Evolutionary conservation across 495 filamentous ascomycete species (phyloP).

Genomic region (Aspergillus biplanus): DNA sequence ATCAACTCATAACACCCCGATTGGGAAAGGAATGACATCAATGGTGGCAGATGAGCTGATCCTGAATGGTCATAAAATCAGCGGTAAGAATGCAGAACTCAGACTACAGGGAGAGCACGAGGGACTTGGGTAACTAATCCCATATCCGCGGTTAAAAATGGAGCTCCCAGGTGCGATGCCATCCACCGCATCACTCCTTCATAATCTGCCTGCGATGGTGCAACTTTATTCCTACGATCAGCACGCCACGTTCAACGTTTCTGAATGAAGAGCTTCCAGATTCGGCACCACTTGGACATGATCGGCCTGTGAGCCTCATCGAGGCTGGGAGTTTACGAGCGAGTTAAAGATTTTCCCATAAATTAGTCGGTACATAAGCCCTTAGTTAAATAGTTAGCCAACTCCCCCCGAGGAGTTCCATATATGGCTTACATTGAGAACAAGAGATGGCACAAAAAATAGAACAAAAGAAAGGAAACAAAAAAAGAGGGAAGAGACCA

Average conservation of each 20-base stretch:
- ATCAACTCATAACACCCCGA: conserved; percentile 3
- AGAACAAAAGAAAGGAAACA: no score
- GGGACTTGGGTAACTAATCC: conserved; percentile 3
- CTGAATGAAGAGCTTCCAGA: conserved; percentile 7
- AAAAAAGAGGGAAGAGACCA: no score
- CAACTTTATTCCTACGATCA: conserved; percentile 21
- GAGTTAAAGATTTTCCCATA: background rate
- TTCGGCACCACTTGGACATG: conserved; percentile 1
- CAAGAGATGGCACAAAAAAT: no score
- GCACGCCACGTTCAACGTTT: conserved; percentile 25
- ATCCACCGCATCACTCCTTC: no score
- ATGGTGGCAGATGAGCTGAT: background rate
- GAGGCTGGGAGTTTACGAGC: conserved; percentile 11
- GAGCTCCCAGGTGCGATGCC: no score
- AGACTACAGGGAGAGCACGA: conserved; percentile 6
- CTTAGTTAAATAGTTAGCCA: background rate
- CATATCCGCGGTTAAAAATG: background rate
- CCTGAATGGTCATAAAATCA: background rate
- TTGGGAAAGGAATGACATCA: conserved; percentile 2
- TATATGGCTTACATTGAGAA: conserved; percentile 2
- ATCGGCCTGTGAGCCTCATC: conserved; percentile 14
- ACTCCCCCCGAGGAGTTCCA: no score
- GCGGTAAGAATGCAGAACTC: conserved; percentile 1
- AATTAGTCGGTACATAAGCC: conserved; percentile 2
- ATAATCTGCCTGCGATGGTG: background rate